A percentile compares a stretch with the other conserved stretches of the same genome.
These are phyloP conservation scores for Quercus phellos DNA, from an alignment of 331 rosid genomes.

Conservation along the genomic window DNA sequence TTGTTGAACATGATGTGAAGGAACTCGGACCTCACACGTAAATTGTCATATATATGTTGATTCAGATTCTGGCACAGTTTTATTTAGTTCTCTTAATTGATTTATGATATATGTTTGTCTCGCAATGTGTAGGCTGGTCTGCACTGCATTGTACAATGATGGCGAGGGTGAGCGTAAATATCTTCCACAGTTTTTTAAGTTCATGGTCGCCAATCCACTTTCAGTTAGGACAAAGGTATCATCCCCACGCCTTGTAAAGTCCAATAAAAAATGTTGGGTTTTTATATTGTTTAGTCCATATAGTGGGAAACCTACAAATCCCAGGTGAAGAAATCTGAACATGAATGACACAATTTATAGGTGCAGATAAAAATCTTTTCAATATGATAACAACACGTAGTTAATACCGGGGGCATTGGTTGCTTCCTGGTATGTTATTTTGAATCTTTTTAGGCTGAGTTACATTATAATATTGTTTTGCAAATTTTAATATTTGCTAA, in stretches of 20 bases:
- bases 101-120: background rate
- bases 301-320: no score
- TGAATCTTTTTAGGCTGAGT: slow-evolving; percentile 3
- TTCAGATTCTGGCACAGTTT: background rate
- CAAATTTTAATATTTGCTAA: background rate
- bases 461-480: background rate
- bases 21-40: slow-evolving; percentile 99
- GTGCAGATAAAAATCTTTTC: background rate
- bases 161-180: slow-evolving; percentile 94
- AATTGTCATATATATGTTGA: slow-evolving; percentile 3
- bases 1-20: slow-evolving; percentile 95
- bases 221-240: slow-evolving; percentile 93
- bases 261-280: no score
- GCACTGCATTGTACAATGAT: slow-evolving; percentile 92
- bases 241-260: slow-evolving; percentile 7
- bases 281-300: no score
- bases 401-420: slow-evolving; percentile 2
- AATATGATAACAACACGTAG: background rate
- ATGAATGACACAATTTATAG: background rate
- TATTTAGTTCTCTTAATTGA: background rate
- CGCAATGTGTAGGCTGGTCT: slow-evolving; percentile 60
- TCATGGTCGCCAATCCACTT: slow-evolving; percentile 90
- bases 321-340: no score
- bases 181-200: slow-evolving; percentile 95
- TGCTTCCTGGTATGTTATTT: slow-evolving; percentile 15